A percentile compares a stretch with the other conserved stretches of the same genome.
Evolutionary conservation across 805 yeast species (phyloP).

Genomic region (Candida maltosa): DNA sequence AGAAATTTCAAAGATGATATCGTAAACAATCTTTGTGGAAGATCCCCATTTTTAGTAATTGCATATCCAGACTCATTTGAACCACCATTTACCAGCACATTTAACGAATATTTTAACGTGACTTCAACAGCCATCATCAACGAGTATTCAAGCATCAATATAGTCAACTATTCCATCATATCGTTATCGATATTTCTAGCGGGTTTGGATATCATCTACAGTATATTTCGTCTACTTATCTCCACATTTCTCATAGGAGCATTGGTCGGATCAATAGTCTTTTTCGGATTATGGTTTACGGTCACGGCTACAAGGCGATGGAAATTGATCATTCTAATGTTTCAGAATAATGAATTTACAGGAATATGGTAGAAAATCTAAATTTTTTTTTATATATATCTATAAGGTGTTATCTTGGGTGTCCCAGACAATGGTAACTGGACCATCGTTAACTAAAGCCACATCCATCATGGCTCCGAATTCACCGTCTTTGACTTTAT

Average conservation of each 20-base stretch:
- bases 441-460: slow-evolving; percentile 84
- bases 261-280: slow-evolving; percentile 10
- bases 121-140: slow-evolving; percentile 5
- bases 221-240: slow-evolving; percentile 12
- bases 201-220: slow-evolving; percentile 15
- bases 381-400: not conserved
- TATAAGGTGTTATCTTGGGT: slow-evolving; percentile 41
- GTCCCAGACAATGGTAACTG: slow-evolving; percentile 83
- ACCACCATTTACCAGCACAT: slow-evolving; percentile 23
- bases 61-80: slow-evolving; percentile 19
- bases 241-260: slow-evolving; percentile 12
- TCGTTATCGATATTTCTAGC: slow-evolving; percentile 9
- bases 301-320: slow-evolving; percentile 14
- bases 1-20: slow-evolving; percentile 10
- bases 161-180: slow-evolving; percentile 4
- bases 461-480: slow-evolving; percentile 99
- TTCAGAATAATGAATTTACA: slow-evolving; percentile 6
- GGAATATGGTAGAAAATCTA: slow-evolving; percentile 7
- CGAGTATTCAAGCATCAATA: slow-evolving; percentile 1
- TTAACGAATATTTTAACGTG: slow-evolving; percentile 12
- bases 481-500: slow-evolving; percentile 76
- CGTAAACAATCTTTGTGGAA: slow-evolving; percentile 4
- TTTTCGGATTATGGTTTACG: slow-evolving; percentile 12
- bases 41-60: slow-evolving; percentile 15
- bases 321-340: slow-evolving; percentile 7